A percentile compares a stretch with the other conserved stretches of the same genome.
Evolutionary conservation across 1,139 yeast genomes (phyloP).

Genomic region (Scheffersomyces insectosa): DNA sequence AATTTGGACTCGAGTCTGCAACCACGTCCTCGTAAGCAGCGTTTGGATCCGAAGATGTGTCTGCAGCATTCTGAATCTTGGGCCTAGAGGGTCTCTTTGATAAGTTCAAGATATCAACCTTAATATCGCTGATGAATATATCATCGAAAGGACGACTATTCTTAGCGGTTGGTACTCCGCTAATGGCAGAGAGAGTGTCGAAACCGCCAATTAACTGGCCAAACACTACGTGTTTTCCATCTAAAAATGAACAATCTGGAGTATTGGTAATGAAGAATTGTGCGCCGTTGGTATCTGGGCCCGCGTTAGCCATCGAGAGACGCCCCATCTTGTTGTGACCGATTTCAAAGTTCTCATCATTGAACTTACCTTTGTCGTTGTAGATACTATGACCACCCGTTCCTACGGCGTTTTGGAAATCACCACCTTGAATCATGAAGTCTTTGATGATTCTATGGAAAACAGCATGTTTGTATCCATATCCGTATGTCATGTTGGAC

Average conservation of each 20-base stretch:
- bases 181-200: slow-evolving; percentile 16
- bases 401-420: slow-evolving; percentile 27
- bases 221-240: slow-evolving; percentile 59
- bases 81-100: slow-evolving; percentile 3
- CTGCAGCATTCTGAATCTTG: slow-evolving; percentile 2
- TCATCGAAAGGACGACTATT: slow-evolving; percentile 13
- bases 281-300: slow-evolving; percentile 43
- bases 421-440: slow-evolving; percentile 46
- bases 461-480: slow-evolving; percentile 31
- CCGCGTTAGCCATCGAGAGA: slow-evolving; percentile 45
- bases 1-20: slow-evolving; percentile 11
- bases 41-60: background rate
- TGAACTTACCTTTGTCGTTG: slow-evolving; percentile 25
- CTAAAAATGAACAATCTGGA: slow-evolving; percentile 29
- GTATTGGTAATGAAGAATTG: slow-evolving; percentile 41
- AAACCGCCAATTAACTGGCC: slow-evolving; percentile 51
- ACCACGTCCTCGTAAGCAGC: slow-evolving; percentile 4
- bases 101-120: slow-evolving; percentile 12
- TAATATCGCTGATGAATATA: slow-evolving; percentile 22
- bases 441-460: slow-evolving; percentile 41
- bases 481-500: slow-evolving; percentile 32
- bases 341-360: slow-evolving; percentile 39
- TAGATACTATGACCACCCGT: slow-evolving; percentile 36
- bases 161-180: slow-evolving; percentile 9
- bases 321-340: slow-evolving; percentile 40